These are phyloP conservation scores for Psidium guajava DNA, from an alignment of 345 rosid genomes.

Conservation along the genomic window DNA sequence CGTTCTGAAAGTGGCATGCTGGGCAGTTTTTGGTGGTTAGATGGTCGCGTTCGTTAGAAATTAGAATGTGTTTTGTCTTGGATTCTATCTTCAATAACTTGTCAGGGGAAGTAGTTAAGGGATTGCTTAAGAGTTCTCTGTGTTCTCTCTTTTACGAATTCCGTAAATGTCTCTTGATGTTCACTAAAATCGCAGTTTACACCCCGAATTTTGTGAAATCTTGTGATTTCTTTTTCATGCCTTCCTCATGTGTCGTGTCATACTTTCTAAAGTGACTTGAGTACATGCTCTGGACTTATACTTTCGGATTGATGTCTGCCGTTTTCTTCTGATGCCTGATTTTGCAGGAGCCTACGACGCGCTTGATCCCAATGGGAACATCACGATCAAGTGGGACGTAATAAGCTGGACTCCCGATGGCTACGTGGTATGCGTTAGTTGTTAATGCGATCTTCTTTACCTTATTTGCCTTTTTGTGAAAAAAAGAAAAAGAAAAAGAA, in stretches of 20 bases:
- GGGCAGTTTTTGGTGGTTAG: neutral
- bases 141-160: neutral
- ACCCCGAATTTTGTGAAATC: neutral
- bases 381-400: conserved; percentile 42
- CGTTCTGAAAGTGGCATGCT: neutral
- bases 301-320: neutral
- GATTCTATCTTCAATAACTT: neutral
- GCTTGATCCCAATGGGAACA: conserved; percentile 34
- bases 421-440: conserved; percentile 21
- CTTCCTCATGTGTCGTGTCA: neutral
- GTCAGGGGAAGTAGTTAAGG: neutral
- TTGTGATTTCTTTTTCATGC: neutral
- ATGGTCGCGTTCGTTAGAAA: neutral
- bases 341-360: conserved; percentile 30
- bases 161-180: neutral
- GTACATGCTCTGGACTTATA: neutral
- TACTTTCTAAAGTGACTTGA: neutral
- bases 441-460: neutral
- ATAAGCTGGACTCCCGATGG: conserved; percentile 48
- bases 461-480: neutral
- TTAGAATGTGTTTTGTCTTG: neutral
- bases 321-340: neutral
- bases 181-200: neutral
- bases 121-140: neutral
- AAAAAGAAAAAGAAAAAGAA: no score